Base-by-base conservation (phyloP, 768 basidiomycete genomes). In the Clitopilus hobsonii region DNA sequence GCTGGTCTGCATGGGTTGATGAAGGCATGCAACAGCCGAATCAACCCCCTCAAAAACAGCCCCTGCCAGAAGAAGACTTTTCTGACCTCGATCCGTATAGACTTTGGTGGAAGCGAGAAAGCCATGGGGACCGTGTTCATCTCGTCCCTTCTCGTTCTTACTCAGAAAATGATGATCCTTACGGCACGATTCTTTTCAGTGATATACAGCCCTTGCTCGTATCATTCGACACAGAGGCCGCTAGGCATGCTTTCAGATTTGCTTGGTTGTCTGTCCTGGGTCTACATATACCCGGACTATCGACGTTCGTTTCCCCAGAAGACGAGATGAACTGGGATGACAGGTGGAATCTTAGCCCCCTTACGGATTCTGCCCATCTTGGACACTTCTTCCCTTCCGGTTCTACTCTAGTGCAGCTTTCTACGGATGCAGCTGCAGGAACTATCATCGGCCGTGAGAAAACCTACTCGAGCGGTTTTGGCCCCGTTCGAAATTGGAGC, bases 201-300 rank as follows among this genome's bases (percentile, higher is more conserved):
- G 91, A 94, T 62, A 77, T 94, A 57, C 80, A 81, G 20, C 67
- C 79, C 3, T 67, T 84, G 26, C 67, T 92, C 13, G 67, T 90
- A 45, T 58, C 74, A 49, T 56, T 88, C 45, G 69, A 66, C 13
- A 74, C 78, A 16, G 56, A 61, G 11, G 66, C 62, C 24, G 80
- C 81, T 0, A 83, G 81, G 69, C 61, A 78, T 36, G 73, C 76
- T 6, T 83, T 93, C 59, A 82, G 90, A 3, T 64, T 84, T 41
- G 78, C 81, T 22, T 92, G 86, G 86, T 71, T 94, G 10, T 83
- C 84, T 6, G 72, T 86, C 62, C 67, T 86, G 30, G 89, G 91
- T 20, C 76, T 92, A 25, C 79, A 86, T 61, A 71, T 90, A 25
- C 90, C 91, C 38, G 88, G 87, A 1, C 78, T 91, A 61, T 63